Evolutionary conservation across 768 basidiomycete species (phyloP).

Genomic region (Kwoniella sp.): DNA sequence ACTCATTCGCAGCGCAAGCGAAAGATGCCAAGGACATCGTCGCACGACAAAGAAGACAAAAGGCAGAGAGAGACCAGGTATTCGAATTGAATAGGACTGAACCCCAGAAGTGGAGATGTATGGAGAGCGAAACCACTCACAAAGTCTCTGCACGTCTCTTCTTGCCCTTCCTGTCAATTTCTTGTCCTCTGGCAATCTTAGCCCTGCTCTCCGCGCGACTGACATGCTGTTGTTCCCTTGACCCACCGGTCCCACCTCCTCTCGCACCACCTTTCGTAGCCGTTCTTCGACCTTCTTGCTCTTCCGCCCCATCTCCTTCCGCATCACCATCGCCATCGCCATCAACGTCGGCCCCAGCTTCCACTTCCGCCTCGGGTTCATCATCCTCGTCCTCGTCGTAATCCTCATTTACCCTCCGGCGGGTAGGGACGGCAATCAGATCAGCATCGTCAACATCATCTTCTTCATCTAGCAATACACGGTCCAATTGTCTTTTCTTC

Average conservation of each 20-base stretch:
- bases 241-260: slow-evolving; percentile 9
- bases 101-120: too few species aligned
- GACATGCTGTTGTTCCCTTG: neutral
- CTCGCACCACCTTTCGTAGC: neutral
- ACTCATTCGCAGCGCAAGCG: neutral
- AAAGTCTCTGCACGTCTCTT: slow-evolving; percentile 27
- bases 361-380: slow-evolving; percentile 16
- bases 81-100: too few species aligned
- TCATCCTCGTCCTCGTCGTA: slow-evolving; percentile 28
- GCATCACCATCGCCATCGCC: slow-evolving; percentile 20
- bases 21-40: slow-evolving; percentile 5
- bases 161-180: slow-evolving; percentile 32
- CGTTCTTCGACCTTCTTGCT: slow-evolving; percentile 12
- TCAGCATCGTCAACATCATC: slow-evolving; percentile 42
- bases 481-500: slow-evolving; percentile 12
- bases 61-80: too few species aligned
- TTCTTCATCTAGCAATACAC: slow-evolving; percentile 26
- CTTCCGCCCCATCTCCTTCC: slow-evolving; percentile 12
- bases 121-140: slow-evolving; percentile 19
- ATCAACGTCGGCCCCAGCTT: slow-evolving; percentile 11
- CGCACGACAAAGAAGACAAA: too few species aligned
- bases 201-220: slow-evolving; percentile 1
- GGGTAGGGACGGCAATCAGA: slow-evolving; percentile 23
- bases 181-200: slow-evolving; percentile 12
- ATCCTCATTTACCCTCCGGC: slow-evolving; percentile 23